These are phyloP conservation scores for Aspergillus intermedius DNA, from an alignment of 2,329 filamentous ascomycete species.

Conservation along the genomic window DNA sequence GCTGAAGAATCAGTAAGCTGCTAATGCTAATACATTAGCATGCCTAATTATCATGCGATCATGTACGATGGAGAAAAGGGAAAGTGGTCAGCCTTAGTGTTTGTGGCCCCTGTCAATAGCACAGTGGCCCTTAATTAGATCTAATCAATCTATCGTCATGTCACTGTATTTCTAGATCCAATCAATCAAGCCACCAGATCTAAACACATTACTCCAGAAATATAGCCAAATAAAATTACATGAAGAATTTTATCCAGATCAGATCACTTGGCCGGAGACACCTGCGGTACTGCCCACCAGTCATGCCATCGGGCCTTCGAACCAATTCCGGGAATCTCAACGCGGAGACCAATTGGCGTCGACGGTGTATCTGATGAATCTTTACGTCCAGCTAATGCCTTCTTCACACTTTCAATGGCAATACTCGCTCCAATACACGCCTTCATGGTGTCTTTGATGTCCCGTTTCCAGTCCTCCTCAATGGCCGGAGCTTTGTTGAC, in stretches of 20 bases:
- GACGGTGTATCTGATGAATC: constrained; percentile 8
- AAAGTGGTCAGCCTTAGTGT: too few species aligned
- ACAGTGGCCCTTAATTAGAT: too few species aligned
- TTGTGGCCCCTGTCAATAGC: too few species aligned
- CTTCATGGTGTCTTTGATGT: constrained; percentile 56
- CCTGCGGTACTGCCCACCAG: constrained; percentile 40
- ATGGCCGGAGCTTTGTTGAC: constrained; percentile 40
- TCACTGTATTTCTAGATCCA: too few species aligned
- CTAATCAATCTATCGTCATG: too few species aligned
- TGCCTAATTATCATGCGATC: too few species aligned
- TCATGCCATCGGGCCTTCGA: constrained; percentile 39
- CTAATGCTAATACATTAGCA: too few species aligned
- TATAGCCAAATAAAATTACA: neutral
- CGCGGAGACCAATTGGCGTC: constrained; percentile 12
- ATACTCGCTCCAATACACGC: constrained; percentile 66
- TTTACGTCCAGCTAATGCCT: constrained; percentile 37
- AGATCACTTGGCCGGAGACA: constrained; percentile 17
- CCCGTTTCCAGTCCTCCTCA: constrained; percentile 56
- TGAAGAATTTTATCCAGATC: neutral
- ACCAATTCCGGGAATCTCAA: constrained; percentile 33
- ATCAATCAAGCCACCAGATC: neutral
- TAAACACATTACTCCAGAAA: neutral
- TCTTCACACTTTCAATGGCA: constrained; percentile 55
- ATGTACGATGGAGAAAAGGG: too few species aligned
- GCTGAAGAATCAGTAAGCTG: too few species aligned